Evolutionary conservation across 305 asterid species (phyloP).

Genomic region (Fraxinus latifolia): DNA sequence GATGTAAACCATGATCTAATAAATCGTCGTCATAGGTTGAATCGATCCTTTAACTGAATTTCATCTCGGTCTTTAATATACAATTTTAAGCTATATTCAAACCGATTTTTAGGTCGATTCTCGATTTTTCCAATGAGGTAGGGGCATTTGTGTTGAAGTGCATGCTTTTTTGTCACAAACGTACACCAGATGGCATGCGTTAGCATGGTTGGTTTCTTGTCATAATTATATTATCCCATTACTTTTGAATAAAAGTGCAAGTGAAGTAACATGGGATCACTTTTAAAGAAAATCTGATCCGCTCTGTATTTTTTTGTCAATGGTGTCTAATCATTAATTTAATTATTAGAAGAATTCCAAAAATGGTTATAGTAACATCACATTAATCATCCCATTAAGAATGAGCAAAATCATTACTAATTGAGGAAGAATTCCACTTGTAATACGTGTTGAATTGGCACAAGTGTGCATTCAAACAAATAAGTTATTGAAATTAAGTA

Average conservation of each 20-base stretch:
- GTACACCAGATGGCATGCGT: not conserved
- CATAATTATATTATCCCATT: not conserved
- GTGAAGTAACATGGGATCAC: not conserved
- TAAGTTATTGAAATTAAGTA: not conserved
- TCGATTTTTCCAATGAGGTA: not conserved
- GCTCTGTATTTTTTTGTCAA: not conserved
- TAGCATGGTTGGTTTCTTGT: not conserved
- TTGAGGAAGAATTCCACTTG: conserved; percentile 38
- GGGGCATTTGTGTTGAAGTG: not conserved
- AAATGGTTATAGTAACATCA: conserved; percentile 28
- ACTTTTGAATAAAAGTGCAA: not conserved
- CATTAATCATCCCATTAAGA: conserved; percentile 3
- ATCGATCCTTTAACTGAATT: not conserved
- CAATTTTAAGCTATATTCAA: not conserved
- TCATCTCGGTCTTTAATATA: not conserved
- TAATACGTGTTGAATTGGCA: not conserved
- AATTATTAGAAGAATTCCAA: conserved; percentile 30
- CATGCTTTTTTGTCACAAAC: not conserved
- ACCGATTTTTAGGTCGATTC: not conserved
- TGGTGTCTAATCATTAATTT: conserved; percentile 45
- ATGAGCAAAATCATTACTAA: conserved; percentile 31
- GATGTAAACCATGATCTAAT: not conserved
- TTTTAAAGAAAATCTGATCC: not conserved
- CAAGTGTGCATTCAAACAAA: not conserved
- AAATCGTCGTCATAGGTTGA: not conserved